Conservation (phyloP, 768 basidiomycete species). For the Neoboletus magnificus region DNA sequence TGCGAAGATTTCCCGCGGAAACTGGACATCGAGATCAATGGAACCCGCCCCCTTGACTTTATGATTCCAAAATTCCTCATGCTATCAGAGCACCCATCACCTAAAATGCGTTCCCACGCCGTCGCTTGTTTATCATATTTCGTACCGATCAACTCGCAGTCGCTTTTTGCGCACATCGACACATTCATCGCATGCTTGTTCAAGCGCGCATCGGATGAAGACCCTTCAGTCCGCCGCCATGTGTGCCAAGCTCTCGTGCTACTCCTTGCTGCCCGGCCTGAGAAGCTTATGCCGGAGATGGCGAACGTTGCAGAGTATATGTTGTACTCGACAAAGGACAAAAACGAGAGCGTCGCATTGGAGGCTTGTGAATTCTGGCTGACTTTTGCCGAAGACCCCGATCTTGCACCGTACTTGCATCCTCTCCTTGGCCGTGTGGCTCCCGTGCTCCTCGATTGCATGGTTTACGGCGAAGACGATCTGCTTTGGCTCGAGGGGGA, state of each 20-base stretch:
- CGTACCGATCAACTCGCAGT: constrained; percentile 80
- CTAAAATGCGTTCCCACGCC: constrained; percentile 91
- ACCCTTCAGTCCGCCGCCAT: constrained; percentile 88
- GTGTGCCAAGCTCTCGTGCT: constrained; percentile 95
- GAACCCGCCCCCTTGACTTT: constrained; percentile 89
- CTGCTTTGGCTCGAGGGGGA: constrained; percentile 93
- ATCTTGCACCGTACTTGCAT: constrained; percentile 77
- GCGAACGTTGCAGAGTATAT: constrained; percentile 95
- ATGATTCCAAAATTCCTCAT: constrained; percentile 95
- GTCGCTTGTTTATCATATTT: constrained; percentile 95
- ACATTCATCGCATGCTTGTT: constrained; percentile 90
- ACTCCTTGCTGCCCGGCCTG: constrained; percentile 88
- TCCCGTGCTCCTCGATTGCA: constrained; percentile 93
- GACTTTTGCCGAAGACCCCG: constrained; percentile 94
- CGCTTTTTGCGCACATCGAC: constrained; percentile 90
- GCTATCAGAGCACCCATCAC: constrained; percentile 77
- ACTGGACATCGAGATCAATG: constrained; percentile 90
- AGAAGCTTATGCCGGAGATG: constrained; percentile 97
- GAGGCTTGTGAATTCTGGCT: constrained; percentile 99
- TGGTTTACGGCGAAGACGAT: constrained; percentile 96
- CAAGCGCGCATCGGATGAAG: constrained; percentile 92
- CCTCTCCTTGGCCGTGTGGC: constrained; percentile 90
- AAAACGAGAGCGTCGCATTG: constrained; percentile 92
- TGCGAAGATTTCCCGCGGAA: constrained; percentile 97
- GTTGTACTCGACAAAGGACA: constrained; percentile 97